A percentile compares a stretch with the other conserved stretches of the same genome.
These are phyloP conservation scores for Fusarium sp. DNA, from an alignment of 2,329 filamentous ascomycete species.

Conservation along the genomic window DNA sequence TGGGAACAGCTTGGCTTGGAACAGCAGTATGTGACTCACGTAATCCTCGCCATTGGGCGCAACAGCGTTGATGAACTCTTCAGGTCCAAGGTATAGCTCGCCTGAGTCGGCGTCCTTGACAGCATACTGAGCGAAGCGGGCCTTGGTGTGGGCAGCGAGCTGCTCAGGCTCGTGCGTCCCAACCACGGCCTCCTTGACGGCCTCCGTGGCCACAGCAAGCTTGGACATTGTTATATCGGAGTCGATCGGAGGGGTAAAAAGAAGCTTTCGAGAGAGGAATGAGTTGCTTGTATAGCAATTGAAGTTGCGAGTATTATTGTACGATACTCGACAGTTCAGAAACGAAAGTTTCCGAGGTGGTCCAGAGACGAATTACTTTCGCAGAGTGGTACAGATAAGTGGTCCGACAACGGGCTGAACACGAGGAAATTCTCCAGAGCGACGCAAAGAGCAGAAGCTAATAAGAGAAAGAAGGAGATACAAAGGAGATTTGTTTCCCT, in stretches of 20 bases:
- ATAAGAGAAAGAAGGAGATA: conserved; percentile 20
- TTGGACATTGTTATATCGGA: conserved; percentile 53
- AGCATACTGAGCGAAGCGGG: conserved; percentile 82
- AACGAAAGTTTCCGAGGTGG: conserved; percentile 11
- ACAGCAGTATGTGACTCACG: conserved; percentile 68
- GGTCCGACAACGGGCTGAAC: conserved; percentile 39
- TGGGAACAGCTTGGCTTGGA: background rate
- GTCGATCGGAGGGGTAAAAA: conserved; percentile 38
- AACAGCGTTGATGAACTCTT: conserved; percentile 93
- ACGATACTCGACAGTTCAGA: conserved; percentile 29
- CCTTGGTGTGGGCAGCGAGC: conserved; percentile 79
- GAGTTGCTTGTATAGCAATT: conserved; percentile 38
- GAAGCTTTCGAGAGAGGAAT: conserved; percentile 20
- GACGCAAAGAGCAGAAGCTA: conserved; percentile 26
- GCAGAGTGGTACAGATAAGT: conserved; percentile 27
- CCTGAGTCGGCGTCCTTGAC: conserved; percentile 79
- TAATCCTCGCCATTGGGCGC: conserved; percentile 90
- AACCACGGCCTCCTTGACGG: conserved; percentile 83
- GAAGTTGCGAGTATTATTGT: conserved; percentile 15
- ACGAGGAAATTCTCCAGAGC: conserved; percentile 26
- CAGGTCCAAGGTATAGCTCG: conserved; percentile 82
- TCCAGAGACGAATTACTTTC: conserved; percentile 17
- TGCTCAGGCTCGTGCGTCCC: conserved; percentile 70
- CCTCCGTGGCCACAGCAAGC: conserved; percentile 69
- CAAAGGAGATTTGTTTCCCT: conserved; percentile 22